A percentile compares a stretch with the other conserved stretches of the same genome.
Conservation (phyloP, 2,329 filamentous ascomycete species). For the Didymella arachidicola region DNA sequence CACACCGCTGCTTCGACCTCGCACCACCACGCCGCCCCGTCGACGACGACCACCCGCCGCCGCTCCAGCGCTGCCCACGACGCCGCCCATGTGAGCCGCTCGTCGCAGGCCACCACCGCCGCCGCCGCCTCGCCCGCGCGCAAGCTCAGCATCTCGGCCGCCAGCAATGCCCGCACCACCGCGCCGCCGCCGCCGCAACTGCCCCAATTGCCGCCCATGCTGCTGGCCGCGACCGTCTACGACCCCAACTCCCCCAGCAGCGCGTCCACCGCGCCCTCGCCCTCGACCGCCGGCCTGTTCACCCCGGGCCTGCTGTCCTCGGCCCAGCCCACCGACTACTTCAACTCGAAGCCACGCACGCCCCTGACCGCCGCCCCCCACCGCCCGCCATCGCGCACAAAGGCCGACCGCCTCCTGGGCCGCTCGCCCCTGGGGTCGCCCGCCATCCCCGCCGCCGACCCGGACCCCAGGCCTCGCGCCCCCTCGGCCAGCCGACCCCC, state of each 20-base stretch:
- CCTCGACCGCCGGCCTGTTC: slow-evolving; percentile 47
- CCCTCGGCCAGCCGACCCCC: slow-evolving; percentile 36
- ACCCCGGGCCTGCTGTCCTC: slow-evolving; percentile 41
- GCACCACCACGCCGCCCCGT: background rate
- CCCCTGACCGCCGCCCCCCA: slow-evolving; percentile 26
- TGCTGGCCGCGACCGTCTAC: slow-evolving; percentile 49
- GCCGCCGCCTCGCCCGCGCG: slow-evolving; percentile 55
- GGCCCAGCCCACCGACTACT: slow-evolving; percentile 49
- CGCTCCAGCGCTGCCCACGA: background rate
- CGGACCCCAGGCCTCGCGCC: slow-evolving; percentile 41
- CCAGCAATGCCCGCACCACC: slow-evolving; percentile 40
- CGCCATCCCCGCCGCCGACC: slow-evolving; percentile 43
- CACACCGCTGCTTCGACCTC: background rate
- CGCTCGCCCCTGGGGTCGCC: slow-evolving; percentile 48
- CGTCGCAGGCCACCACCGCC: slow-evolving; percentile 64
- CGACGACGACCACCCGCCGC: background rate
- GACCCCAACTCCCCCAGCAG: slow-evolving; percentile 48
- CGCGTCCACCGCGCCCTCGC: slow-evolving; percentile 38
- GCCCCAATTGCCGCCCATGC: slow-evolving; percentile 36
- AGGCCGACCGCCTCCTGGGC: slow-evolving; percentile 40
- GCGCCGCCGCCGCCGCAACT: slow-evolving; percentile 35
- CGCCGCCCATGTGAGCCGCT: slow-evolving; percentile 61
- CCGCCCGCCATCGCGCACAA: slow-evolving; percentile 41
- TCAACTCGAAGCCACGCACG: slow-evolving; percentile 43
- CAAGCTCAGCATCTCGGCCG: slow-evolving; percentile 50